A percentile compares a stretch with the other conserved stretches of the same genome.
phyloP scores from a whole-genome alignment of 176 grass and related monocot genomes.

The Tillandsia fasciculata region DNA sequence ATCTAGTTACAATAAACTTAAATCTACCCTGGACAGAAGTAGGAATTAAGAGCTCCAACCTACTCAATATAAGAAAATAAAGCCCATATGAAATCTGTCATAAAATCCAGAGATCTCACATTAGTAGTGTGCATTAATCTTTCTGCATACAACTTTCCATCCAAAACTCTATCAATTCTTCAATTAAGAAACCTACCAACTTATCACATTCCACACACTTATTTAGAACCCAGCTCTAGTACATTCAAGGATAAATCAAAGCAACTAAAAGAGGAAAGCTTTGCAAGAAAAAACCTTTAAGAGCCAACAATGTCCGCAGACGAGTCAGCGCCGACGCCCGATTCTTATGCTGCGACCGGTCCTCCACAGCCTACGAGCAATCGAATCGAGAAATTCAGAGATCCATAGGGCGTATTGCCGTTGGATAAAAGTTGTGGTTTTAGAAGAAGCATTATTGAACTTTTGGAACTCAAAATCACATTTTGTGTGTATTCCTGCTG shows the following conservation, averaged over 20 bases:
- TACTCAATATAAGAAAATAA: too few species aligned
- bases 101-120: background rate
- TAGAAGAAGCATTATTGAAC: too few species aligned
- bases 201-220: background rate
- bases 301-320: conserved; percentile 68
- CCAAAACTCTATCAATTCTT: background rate
- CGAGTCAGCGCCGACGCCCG: conserved; percentile 64
- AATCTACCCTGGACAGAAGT: too few species aligned
- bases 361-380: conserved; percentile 63
- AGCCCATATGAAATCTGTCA: background rate
- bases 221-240: background rate
- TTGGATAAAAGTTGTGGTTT: too few species aligned
- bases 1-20: too few species aligned
- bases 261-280: background rate
- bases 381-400: background rate
- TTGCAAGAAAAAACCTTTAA: conserved; percentile 45
- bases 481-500: too few species aligned
- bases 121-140: background rate
- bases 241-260: conserved; percentile 6
- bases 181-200: background rate
- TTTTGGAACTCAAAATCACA: too few species aligned
- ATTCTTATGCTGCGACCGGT: conserved; percentile 88
- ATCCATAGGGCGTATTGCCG: too few species aligned
- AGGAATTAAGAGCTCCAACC: too few species aligned
- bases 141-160: background rate